A percentile compares a stretch with the other conserved stretches of the same genome.
These are phyloP conservation scores for Umbelopsis isabellina DNA, from an alignment of 192 early-diverging fungal genomes.

Conservation along the genomic window DNA sequence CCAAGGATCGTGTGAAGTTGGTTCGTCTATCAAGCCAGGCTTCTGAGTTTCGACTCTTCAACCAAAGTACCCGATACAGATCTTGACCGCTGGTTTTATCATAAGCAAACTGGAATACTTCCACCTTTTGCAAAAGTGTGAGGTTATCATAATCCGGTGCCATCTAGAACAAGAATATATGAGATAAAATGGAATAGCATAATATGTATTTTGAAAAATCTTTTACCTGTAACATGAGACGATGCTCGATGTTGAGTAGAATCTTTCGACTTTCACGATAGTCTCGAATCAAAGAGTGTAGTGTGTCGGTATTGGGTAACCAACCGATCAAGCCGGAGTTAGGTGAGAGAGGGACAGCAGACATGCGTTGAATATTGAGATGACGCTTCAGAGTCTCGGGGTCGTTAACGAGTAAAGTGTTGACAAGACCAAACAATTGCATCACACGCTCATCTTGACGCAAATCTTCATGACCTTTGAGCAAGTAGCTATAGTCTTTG, in stretches of 20 bases:
- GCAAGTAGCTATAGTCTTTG: slow-evolving; percentile 83
- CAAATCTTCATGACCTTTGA: slow-evolving; percentile 98
- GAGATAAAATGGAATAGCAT: not conserved
- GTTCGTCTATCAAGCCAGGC: slow-evolving; percentile 94
- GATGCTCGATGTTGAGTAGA: slow-evolving; percentile 86
- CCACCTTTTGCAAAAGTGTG: slow-evolving; percentile 85
- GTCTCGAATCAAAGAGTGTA: slow-evolving; percentile 84
- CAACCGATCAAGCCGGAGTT: slow-evolving; percentile 96
- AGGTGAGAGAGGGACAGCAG: slow-evolving; percentile 92
- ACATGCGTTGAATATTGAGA: slow-evolving; percentile 86
- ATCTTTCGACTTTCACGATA: slow-evolving; percentile 85
- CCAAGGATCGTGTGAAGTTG: slow-evolving; percentile 93
- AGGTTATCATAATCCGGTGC: slow-evolving; percentile 90
- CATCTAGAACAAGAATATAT: slow-evolving; percentile 57
- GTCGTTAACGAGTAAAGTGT: slow-evolving; percentile 82
- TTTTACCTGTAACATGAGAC: slow-evolving; percentile 78
- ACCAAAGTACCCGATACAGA: slow-evolving; percentile 90
- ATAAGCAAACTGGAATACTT: slow-evolving; percentile 93
- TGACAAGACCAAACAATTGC: slow-evolving; percentile 97
- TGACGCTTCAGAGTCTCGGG: slow-evolving; percentile 90
- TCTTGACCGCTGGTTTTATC: slow-evolving; percentile 91
- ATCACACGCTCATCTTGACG: slow-evolving; percentile 98
- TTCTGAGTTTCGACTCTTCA: slow-evolving; percentile 95
- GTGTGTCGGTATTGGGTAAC: slow-evolving; percentile 87
- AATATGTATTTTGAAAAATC: not conserved